A percentile compares a stretch with the other conserved stretches of the same genome.
Evolutionary conservation across 768 basidiomycete genomes (phyloP).

Genomic region (Suillus cothurnatus): DNA sequence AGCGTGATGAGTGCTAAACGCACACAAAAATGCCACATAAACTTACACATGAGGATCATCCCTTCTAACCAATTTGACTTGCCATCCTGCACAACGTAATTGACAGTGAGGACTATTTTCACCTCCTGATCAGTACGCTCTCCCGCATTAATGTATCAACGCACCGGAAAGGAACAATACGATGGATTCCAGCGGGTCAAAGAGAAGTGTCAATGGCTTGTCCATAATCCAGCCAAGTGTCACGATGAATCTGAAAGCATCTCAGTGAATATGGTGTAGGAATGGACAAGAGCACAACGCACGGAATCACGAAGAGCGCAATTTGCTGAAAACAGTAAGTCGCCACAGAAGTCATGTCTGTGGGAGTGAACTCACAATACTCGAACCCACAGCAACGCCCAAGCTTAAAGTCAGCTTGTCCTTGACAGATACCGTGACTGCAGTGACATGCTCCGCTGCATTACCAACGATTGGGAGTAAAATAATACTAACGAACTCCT

Average conservation of each 20-base stretch:
- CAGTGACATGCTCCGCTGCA: slow-evolving; percentile 90
- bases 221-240: slow-evolving; percentile 79
- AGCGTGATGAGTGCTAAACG: neutral
- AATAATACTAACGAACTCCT: slow-evolving; percentile 86
- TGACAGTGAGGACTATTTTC: slow-evolving; percentile 71
- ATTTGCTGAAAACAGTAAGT: slow-evolving; percentile 55
- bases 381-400: slow-evolving; percentile 87
- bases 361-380: slow-evolving; percentile 55
- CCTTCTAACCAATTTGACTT: slow-evolving; percentile 93
- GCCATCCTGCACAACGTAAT: slow-evolving; percentile 84
- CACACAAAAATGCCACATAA: neutral
- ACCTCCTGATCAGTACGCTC: neutral
- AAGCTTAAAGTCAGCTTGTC: slow-evolving; percentile 86
- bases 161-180: slow-evolving; percentile 23
- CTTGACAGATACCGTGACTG: slow-evolving; percentile 89
- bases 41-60: slow-evolving; percentile 66
- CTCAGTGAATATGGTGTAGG: slow-evolving; percentile 10
- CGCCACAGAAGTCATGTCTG: neutral
- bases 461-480: slow-evolving; percentile 92
- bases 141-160: slow-evolving; percentile 2
- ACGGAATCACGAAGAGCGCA: slow-evolving; percentile 69
- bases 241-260: slow-evolving; percentile 59
- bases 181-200: slow-evolving; percentile 83
- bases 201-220: slow-evolving; percentile 79
- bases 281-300: slow-evolving; percentile 21